phyloP scores from a whole-genome alignment of 257 asterid species.

The Solanum clarkiae region DNA sequence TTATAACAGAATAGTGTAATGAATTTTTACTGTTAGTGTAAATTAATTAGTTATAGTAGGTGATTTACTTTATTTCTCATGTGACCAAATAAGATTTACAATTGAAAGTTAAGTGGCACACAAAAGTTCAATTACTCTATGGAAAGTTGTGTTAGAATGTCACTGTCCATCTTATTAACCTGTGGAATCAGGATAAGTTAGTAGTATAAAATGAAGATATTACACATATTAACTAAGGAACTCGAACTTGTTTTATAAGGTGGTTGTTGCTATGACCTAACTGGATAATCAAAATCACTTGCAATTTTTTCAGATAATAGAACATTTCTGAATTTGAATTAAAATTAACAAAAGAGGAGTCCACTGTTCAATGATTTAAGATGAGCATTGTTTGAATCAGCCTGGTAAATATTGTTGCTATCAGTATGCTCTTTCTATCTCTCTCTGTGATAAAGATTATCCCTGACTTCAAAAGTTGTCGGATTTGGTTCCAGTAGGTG shows the following conservation, averaged over 20 bases:
- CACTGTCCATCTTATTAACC: too few species aligned
- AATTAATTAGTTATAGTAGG: neutral
- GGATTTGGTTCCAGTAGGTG: too few species aligned
- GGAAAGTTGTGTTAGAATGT: neutral
- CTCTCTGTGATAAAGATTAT: neutral
- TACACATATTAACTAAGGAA: neutral
- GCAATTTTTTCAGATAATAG: too few species aligned
- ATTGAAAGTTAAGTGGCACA: neutral
- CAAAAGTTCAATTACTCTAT: neutral
- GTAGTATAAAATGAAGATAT: neutral
- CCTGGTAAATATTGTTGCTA: neutral
- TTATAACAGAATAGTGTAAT: neutral
- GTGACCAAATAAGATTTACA: neutral
- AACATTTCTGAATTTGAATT: neutral
- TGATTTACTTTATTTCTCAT: neutral
- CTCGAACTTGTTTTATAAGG: neutral
- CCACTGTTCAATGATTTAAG: too few species aligned
- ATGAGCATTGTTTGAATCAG: neutral
- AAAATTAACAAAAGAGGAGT: too few species aligned
- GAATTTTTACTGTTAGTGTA: neutral
- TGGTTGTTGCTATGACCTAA: neutral
- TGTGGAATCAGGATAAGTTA: too few species aligned
- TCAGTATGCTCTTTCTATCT: neutral
- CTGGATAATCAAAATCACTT: neutral
- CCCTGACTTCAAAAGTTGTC: neutral